Evolutionary conservation across 768 basidiomycete species (phyloP).

Genomic region (Calocybe indica): DNA sequence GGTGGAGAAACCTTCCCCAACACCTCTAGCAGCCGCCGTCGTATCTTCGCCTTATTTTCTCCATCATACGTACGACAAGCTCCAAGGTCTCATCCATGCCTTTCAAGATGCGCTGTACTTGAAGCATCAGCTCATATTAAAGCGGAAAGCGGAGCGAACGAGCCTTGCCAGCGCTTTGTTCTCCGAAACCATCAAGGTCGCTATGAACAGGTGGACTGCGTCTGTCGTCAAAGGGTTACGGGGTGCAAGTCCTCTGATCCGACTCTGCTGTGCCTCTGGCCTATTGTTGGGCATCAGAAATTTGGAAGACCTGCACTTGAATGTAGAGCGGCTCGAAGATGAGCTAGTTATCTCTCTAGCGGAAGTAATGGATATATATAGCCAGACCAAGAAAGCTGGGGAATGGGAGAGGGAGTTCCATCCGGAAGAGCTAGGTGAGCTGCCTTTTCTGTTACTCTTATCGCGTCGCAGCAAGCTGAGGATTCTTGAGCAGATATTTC

Average conservation of each 20-base stretch:
- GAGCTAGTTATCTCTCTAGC: constrained; percentile 66
- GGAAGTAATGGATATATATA: constrained; percentile 64
- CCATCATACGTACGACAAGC: constrained; percentile 33
- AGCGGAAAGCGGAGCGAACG: constrained; percentile 25
- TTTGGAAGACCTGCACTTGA: constrained; percentile 21
- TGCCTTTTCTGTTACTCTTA: constrained; percentile 16
- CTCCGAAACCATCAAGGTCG: constrained; percentile 30
- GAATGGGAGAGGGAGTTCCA: constrained; percentile 70
- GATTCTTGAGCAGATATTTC: constrained; percentile 35
- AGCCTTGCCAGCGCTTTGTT: constrained; percentile 27
- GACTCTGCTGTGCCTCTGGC: constrained; percentile 59
- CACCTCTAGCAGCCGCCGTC: constrained; percentile 49
- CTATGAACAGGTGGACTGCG: constrained; percentile 43
- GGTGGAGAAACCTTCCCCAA: constrained; percentile 41
- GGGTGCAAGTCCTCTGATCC: constrained; percentile 58
- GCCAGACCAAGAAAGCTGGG: constrained; percentile 19
- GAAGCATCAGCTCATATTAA: constrained; percentile 36
- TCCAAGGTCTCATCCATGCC: constrained; percentile 45
- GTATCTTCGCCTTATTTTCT: constrained; percentile 53
- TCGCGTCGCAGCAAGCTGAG: not conserved
- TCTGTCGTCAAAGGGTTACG: constrained; percentile 53
- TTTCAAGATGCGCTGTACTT: constrained; percentile 58
- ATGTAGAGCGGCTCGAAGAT: constrained; percentile 46
- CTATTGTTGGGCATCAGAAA: constrained; percentile 63
- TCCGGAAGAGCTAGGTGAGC: constrained; percentile 13